These are phyloP conservation scores for Coemansia sp. DNA, from an alignment of 192 early-diverging fungal species.

Conservation along the genomic window DNA sequence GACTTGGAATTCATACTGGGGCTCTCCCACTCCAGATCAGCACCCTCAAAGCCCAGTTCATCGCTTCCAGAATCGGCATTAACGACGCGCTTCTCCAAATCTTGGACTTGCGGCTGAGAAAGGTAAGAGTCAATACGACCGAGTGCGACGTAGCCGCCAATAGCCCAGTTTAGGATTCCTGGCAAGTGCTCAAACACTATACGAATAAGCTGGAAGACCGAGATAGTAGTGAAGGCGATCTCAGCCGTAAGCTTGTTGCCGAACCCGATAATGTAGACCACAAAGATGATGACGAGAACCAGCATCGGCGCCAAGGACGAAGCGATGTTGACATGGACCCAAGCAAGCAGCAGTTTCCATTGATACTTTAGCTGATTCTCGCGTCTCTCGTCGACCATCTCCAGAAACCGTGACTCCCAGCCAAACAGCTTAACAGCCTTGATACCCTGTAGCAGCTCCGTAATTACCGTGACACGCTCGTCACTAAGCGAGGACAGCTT, in stretches of 20 bases:
- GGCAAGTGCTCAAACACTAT: slow-evolving; percentile 63
- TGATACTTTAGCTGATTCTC: slow-evolving; percentile 65
- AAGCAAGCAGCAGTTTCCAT: slow-evolving; percentile 56
- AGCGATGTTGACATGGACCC: slow-evolving; percentile 56
- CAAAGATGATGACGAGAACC: slow-evolving; percentile 66
- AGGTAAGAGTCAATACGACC: slow-evolving; percentile 76
- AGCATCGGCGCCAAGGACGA: slow-evolving; percentile 68
- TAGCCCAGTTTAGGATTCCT: slow-evolving; percentile 60
- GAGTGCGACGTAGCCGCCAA: slow-evolving; percentile 68
- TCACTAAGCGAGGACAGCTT: slow-evolving; percentile 66
- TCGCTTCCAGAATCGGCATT: background rate
- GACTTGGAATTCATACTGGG: slow-evolving; percentile 1
- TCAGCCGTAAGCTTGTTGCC: slow-evolving; percentile 63
- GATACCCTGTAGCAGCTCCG: slow-evolving; percentile 87
- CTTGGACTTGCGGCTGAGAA: slow-evolving; percentile 69
- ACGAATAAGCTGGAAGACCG: slow-evolving; percentile 71
- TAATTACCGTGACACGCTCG: slow-evolving; percentile 75
- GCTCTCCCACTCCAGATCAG: slow-evolving; percentile 41
- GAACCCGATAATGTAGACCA: slow-evolving; percentile 62
- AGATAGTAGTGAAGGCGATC: slow-evolving; percentile 72
- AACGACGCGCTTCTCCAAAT: slow-evolving; percentile 37
- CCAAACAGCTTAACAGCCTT: slow-evolving; percentile 91
- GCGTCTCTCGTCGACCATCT: slow-evolving; percentile 65
- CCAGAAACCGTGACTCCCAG: slow-evolving; percentile 76
- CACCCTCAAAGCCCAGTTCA: slow-evolving; percentile 31